Conservation (phyloP, 2,329 filamentous ascomycete species). For the Monilinia polystroma region DNA sequence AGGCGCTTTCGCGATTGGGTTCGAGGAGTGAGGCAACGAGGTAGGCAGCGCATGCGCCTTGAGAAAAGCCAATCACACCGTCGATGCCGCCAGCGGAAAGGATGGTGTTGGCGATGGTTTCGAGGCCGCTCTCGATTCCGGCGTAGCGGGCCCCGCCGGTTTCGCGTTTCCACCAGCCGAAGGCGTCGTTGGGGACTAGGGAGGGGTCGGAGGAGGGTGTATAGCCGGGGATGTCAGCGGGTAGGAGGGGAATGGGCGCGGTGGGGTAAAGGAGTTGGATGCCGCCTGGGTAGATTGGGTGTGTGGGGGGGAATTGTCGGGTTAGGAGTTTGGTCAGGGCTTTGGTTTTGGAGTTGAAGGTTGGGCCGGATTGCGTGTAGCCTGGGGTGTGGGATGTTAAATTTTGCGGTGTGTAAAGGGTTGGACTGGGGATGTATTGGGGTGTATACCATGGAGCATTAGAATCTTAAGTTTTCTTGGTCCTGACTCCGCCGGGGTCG, state of each 20-base stretch:
- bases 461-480: constrained; percentile 58
- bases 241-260: constrained; percentile 61
- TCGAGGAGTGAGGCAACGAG: constrained; percentile 75
- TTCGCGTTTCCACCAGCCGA: constrained; percentile 79
- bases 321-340: constrained; percentile 60
- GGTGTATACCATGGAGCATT: constrained; percentile 67
- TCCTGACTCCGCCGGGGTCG: background rate
- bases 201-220: constrained; percentile 42
- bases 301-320: constrained; percentile 50
- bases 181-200: constrained; percentile 54
- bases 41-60: constrained; percentile 71
- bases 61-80: constrained; percentile 78
- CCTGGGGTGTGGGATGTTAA: constrained; percentile 49
- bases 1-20: constrained; percentile 46
- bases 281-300: constrained; percentile 43
- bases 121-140: constrained; percentile 68
- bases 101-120: constrained; percentile 60
- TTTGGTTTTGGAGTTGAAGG: constrained; percentile 87
- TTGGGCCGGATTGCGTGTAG: constrained; percentile 83
- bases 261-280: constrained; percentile 67
- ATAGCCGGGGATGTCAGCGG: constrained; percentile 70
- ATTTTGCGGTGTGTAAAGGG: constrained; percentile 1
- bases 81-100: constrained; percentile 66
- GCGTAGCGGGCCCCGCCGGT: constrained; percentile 64
- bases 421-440: background rate